Percentiles rank a stretch among this genome's conserved stretches.
These are phyloP conservation scores for Saccharomyces jurei DNA, from an alignment of 805 yeast genomes.

Conservation along the genomic window DNA sequence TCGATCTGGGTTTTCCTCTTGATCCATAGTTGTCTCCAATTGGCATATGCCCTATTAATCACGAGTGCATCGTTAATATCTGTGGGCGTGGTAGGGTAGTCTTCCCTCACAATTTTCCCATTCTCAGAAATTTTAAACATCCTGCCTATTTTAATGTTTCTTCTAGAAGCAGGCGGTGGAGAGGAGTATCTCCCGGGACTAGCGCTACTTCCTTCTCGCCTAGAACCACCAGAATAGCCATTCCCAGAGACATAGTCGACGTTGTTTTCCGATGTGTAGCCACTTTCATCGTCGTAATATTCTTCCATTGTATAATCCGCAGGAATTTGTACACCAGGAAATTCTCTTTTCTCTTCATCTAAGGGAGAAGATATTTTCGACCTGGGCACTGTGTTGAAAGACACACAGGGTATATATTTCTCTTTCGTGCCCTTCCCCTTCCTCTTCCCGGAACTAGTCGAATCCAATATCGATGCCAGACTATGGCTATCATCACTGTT, in stretches of 20 bases:
- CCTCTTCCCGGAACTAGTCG: not conserved
- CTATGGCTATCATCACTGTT: not conserved
- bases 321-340: slow-evolving; percentile 22
- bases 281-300: slow-evolving; percentile 28
- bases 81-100: slow-evolving; percentile 27
- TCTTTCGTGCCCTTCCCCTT: not conserved
- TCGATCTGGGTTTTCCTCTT: slow-evolving; percentile 8
- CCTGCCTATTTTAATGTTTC: slow-evolving; percentile 1
- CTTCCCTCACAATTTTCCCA: slow-evolving; percentile 25
- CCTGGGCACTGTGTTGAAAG: slow-evolving; percentile 29
- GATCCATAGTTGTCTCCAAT: slow-evolving; percentile 18
- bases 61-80: slow-evolving; percentile 24
- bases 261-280: slow-evolving; percentile 9
- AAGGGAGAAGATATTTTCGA: slow-evolving; percentile 11
- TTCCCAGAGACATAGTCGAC: slow-evolving; percentile 11
- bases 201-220: not conserved
- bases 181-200: not conserved
- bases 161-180: not conserved
- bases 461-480: not conserved
- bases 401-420: slow-evolving; percentile 22
- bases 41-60: slow-evolving; percentile 15
- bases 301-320: slow-evolving; percentile 29
- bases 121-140: slow-evolving; percentile 17
- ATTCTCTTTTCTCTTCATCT: slow-evolving; percentile 13
- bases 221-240: slow-evolving; percentile 4